Base-by-base conservation (phyloP, 2,329 filamentous ascomycete genomes). In the Chaetomium sp. region DNA sequence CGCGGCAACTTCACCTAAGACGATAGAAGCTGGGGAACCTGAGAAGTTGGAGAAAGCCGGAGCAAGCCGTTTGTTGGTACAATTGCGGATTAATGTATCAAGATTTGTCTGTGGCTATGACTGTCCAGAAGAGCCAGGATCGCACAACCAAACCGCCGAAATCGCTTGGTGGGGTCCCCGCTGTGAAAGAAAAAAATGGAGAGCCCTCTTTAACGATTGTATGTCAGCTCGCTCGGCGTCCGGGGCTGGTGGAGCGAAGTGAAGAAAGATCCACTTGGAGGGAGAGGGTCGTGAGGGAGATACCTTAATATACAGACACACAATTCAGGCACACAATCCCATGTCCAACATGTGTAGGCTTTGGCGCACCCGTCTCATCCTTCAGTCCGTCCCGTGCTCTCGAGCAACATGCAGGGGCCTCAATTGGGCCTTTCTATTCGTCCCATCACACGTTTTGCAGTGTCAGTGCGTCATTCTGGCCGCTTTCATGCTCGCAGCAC, bases 1-100 rank as follows among this genome's bases (percentile, higher is more conserved):
- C 59, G 55, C 59, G 59, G 59, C 46, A 61, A 58, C 32, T 48
- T 36, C 37, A 43, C 33, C 57, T 58, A 58, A 58, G 53, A 61
- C 53, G 57, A 54, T 55, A 58, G 59, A 59, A 56, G 34, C 27
- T 43, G 44, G 44, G 44, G 40, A 52, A 33, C 11, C 33, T 9
- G 46, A 49, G 40, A 55, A 27, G 19, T 50, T 55, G 42, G 56
- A 55, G 57, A 38, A 45, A 57, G 48, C 52, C 55, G 52, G 51
- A 34, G 52, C 51, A 37, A 57, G 40, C 55, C 56, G 52, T 48
- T 1, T 12, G 8, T 9, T 11, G 42, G 5, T 35, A 40, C 6
- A 38, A 27, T 32, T 27, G 19, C 19, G 19, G 19, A 27, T 27
- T 27, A 27, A 27, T 27, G 19, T 27, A 27, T 27, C 19, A 27